phyloP scores from a whole-genome alignment of 257 asterid species.

The Echites panduratus region DNA sequence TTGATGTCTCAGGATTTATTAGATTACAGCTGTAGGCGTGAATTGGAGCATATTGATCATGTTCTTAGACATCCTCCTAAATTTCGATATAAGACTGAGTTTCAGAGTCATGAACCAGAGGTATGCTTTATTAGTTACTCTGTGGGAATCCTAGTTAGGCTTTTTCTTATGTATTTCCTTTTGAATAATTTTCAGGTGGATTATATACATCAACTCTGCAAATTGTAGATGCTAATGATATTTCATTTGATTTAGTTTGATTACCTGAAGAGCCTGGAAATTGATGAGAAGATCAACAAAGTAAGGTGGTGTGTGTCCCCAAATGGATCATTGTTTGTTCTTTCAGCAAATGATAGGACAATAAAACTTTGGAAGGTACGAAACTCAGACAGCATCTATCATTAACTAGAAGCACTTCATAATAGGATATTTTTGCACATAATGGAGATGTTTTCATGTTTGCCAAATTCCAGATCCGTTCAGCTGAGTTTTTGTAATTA shows the following conservation, averaged over 20 bases:
- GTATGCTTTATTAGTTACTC: constrained; percentile 21
- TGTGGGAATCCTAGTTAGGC: neutral
- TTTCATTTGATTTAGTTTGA: constrained; percentile 53
- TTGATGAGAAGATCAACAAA: constrained; percentile 74
- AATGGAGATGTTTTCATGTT: neutral
- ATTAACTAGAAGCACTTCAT: neutral
- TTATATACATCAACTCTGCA: constrained; percentile 6
- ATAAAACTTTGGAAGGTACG: constrained; percentile 83
- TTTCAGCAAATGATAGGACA: constrained; percentile 79
- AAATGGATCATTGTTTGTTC: constrained; percentile 51
- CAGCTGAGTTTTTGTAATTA: neutral
- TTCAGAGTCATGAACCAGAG: constrained; percentile 95
- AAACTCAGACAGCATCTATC: constrained; percentile 9
- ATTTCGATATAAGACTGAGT: constrained; percentile 70
- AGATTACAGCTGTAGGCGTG: constrained; percentile 39
- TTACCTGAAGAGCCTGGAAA: constrained; percentile 76
- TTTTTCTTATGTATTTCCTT: neutral
- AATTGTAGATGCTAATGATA: constrained; percentile 24
- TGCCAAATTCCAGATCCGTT: neutral
- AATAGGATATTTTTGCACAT: neutral
- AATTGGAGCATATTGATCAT: constrained; percentile 50
- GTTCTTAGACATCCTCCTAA: constrained; percentile 42
- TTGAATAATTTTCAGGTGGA: constrained; percentile 5
- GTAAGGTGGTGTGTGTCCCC: constrained; percentile 55
- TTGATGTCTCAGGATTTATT: constrained; percentile 36